Evolutionary conservation across 805 yeast species (phyloP).

Genomic region (Alloascoidea africana): DNA sequence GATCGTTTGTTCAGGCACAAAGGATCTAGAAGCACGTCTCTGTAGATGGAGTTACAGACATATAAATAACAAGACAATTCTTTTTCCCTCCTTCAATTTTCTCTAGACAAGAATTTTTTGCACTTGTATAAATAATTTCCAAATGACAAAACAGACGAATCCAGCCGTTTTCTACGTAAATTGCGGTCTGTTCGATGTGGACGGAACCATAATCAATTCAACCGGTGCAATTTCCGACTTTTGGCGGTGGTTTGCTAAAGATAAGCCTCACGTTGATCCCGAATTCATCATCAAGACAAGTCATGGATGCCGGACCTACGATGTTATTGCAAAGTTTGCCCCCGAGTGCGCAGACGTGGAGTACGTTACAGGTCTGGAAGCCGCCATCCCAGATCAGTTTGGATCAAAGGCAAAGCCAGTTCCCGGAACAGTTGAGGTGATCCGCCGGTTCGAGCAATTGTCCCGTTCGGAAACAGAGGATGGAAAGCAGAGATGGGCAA

Average conservation of each 20-base stretch:
- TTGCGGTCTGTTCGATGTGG: conserved; percentile 64
- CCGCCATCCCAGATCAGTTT: conserved; percentile 52
- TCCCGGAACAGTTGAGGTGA: conserved; percentile 55
- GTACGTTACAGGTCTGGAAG: conserved; percentile 53
- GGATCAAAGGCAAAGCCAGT: conserved; percentile 64
- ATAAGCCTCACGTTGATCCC: conserved; percentile 53
- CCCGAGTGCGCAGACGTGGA: conserved; percentile 59
- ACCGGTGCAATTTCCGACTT: conserved; percentile 71
- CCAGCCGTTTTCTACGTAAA: conserved; percentile 16
- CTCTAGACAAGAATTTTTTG: too few relatives aligned
- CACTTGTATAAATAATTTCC: too few relatives aligned
- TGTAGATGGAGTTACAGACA: too few relatives aligned
- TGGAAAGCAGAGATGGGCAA: conserved; percentile 51
- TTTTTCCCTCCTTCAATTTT: too few relatives aligned
- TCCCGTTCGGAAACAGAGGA: conserved; percentile 18
- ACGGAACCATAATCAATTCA: conserved; percentile 76
- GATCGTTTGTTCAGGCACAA: too few relatives aligned
- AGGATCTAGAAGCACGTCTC: too few relatives aligned
- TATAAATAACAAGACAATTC: too few relatives aligned
- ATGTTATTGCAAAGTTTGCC: conserved; percentile 57
- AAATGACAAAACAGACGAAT: not conserved
- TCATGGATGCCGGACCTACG: conserved; percentile 78
- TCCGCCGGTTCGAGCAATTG: conserved; percentile 34
- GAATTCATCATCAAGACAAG: conserved; percentile 57
- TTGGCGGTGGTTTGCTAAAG: conserved; percentile 62